Conservation (phyloP, 768 basidiomycete species). For the Lentinula guzmanii region DNA sequence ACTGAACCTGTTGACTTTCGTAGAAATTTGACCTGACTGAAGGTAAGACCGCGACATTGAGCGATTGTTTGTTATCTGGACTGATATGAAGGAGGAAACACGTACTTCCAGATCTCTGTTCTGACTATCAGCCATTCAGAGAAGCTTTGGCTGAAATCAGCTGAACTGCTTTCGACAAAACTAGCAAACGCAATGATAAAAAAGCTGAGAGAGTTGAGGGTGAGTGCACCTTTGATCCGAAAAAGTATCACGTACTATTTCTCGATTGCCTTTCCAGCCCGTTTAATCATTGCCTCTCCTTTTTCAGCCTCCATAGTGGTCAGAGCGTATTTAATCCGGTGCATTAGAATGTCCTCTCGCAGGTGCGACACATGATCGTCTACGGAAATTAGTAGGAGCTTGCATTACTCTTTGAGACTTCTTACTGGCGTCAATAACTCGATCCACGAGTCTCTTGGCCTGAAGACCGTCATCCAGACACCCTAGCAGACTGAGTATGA, state of each 20-base stretch:
- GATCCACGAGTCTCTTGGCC: conserved; percentile 87
- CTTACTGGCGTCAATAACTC: conserved; percentile 72
- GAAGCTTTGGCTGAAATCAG: conserved; percentile 63
- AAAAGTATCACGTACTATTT: conserved; percentile 68
- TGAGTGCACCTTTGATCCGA: background rate
- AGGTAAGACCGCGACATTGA: background rate
- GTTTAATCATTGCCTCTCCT: conserved; percentile 50
- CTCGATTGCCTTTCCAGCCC: conserved; percentile 73
- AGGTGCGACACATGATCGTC: conserved; percentile 91
- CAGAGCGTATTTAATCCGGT: conserved; percentile 82
- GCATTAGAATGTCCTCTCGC: conserved; percentile 79
- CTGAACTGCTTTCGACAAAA: conserved; percentile 61
- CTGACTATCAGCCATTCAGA: conserved; percentile 81
- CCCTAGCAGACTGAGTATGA: conserved; percentile 89
- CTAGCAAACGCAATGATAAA: conserved; percentile 93
- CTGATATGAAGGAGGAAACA: background rate
- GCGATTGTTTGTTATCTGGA: background rate
- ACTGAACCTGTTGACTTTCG: conserved; percentile 76
- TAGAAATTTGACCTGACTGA: conserved; percentile 81
- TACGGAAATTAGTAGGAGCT: conserved; percentile 20
- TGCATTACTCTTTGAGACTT: conserved; percentile 3
- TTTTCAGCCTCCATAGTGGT: conserved; percentile 66
- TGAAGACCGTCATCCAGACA: conserved; percentile 82
- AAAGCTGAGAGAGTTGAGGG: conserved; percentile 47
- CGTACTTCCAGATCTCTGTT: conserved; percentile 92